Percentiles rank a stretch among this genome's conserved stretches.
Conservation (phyloP, 106 monocot species). For the Platanthera guangdongensis region DNA sequence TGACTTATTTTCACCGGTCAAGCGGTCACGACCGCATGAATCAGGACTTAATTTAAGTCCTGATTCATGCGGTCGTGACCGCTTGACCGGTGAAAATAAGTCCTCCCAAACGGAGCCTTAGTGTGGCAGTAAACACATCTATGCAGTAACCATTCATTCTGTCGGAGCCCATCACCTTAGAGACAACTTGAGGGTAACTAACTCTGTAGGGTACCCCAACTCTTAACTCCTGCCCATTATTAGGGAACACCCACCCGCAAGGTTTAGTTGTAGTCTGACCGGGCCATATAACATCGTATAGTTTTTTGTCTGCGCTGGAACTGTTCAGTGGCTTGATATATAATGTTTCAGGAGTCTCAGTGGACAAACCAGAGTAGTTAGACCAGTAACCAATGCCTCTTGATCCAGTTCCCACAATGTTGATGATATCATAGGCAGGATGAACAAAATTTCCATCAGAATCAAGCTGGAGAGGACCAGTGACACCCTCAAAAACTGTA, state of each 20-base stretch:
- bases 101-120: no score
- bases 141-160: constrained; percentile 52
- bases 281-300: constrained; percentile 64
- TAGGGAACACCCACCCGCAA: constrained; percentile 79
- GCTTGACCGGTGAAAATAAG: no score
- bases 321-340: constrained; percentile 30
- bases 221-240: constrained; percentile 52
- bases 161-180: constrained; percentile 27
- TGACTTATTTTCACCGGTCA: no score
- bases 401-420: constrained; percentile 37
- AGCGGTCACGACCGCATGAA: no score
- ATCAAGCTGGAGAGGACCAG: constrained; percentile 51
- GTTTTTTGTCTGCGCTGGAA: constrained; percentile 31
- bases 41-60: no score
- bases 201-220: constrained; percentile 66
- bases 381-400: constrained; percentile 69
- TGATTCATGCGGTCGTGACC: no score
- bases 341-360: constrained; percentile 46
- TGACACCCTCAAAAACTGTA: constrained; percentile 50
- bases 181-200: constrained; percentile 57
- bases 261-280: constrained; percentile 40
- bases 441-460: constrained; percentile 44
- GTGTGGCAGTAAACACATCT: constrained; percentile 70
- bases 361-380: constrained; percentile 51
- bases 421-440: constrained; percentile 70